Evolutionary conservation across 208 protist genomes (phyloP), one percentile per base, ranked within the genome.

Genomic region (Trypanosoma rangeli): DNA sequence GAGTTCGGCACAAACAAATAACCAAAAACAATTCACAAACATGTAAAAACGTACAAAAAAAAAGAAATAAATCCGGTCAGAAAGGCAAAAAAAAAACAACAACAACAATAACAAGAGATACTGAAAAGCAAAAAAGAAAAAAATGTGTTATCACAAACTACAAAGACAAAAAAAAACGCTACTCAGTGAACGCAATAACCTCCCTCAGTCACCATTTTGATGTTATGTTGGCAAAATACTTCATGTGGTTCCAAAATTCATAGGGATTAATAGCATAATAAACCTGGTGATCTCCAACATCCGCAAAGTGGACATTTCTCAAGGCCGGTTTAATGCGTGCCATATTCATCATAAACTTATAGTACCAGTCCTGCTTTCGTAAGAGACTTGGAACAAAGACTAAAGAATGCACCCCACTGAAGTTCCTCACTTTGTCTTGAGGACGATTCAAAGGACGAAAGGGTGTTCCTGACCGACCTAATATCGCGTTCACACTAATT

Each of bases 271-370:
- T 92, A 9, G 87, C 90, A 63, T 95, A 95, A 70, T 95, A 95
- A 20, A 95, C 76, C 58, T 95, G 90, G 64, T 95, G 90, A 62
- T 95, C 90, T 26, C 83, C 64, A 3, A 95, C 90, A 72, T 95
- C 90, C 20, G 90, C 90, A 83, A 92, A 95, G 57, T 95, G 90
- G 29, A 95, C 72, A 74, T 93, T 93, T 35, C 90, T 73, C 9
- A 93, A 42, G 4, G 90, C 71, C 26, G 90, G 90, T 46, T 86
- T 74, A 28, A 93, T 74, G 22, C 84, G 68, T 33, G 74, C 86
- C 83, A 93, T 92, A 66, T 95, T 87, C 62, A 93, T 82, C 86
- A 95, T 95, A 65, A 91, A 91, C 64, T 95, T 95, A 64, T 95
- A 95, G 60, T 92, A 92, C 78, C 80, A 95, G 62, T 95, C 87